phyloP scores from a whole-genome alignment of 2,329 filamentous ascomycete species.

The Lojkania enalia region DNA sequence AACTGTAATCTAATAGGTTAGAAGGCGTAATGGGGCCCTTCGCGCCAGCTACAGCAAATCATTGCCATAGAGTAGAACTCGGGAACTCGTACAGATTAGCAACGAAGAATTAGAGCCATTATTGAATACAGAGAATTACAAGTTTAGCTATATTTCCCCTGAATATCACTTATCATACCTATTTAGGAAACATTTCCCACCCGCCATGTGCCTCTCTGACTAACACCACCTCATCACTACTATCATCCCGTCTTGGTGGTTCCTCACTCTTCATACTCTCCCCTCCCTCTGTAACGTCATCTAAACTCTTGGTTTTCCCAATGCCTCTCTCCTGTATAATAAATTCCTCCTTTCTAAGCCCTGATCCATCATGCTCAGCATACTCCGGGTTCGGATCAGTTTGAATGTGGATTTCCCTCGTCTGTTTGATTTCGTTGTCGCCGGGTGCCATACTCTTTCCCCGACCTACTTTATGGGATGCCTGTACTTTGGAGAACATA shows the following conservation, averaged over 20 bases:
- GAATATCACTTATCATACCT: no score
- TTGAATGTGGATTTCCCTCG: constrained; percentile 29
- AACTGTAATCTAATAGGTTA: no score
- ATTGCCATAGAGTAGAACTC: no score
- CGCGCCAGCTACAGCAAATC: no score
- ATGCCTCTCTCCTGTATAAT: constrained; percentile 5
- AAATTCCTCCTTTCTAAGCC: constrained; percentile 12
- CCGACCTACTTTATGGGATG: background rate
- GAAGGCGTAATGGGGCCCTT: no score
- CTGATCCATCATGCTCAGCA: constrained; percentile 10
- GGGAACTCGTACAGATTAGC: no score
- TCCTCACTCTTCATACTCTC: constrained; percentile 16
- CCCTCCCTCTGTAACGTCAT: constrained; percentile 14
- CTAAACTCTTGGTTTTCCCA: constrained; percentile 8
- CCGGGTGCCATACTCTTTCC: constrained; percentile 25
- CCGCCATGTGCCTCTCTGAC: constrained; percentile 6
- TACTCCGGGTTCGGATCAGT: constrained; percentile 29
- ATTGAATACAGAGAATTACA: no score
- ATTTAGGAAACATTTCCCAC: constrained; percentile 7
- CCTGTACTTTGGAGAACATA: constrained; percentile 11
- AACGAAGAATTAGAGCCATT: no score
- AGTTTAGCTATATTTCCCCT: no score
- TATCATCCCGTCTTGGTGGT: constrained; percentile 9
- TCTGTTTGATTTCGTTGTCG: constrained; percentile 37
- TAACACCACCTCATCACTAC: constrained; percentile 13